phyloP scores from a whole-genome alignment of 352 stramenopile genomes.

The Phytopythium vexans region DNA sequence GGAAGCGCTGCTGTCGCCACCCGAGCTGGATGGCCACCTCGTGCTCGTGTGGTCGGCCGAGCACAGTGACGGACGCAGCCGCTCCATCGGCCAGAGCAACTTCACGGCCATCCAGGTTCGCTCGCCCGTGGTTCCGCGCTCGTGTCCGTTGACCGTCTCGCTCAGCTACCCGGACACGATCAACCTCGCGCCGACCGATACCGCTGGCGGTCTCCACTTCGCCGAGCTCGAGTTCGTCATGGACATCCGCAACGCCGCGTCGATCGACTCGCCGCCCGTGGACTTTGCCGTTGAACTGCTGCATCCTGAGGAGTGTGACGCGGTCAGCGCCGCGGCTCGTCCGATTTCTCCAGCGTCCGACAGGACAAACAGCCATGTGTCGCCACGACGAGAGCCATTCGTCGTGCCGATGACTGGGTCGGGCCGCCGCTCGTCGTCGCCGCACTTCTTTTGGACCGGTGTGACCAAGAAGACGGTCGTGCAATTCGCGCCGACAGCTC shows the following conservation, averaged over 20 bases:
- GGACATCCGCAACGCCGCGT: conserved; percentile 69
- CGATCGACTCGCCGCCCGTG: conserved; percentile 43
- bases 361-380: neutral
- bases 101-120: conserved; percentile 60
- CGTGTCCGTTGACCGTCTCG: conserved; percentile 69
- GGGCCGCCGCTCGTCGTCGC: conserved; percentile 22
- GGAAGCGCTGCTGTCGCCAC: conserved; percentile 46
- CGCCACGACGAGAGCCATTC: neutral
- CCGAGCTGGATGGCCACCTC: conserved; percentile 61
- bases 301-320: conserved; percentile 47
- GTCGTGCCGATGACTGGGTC: conserved; percentile 6
- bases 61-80: conserved; percentile 11
- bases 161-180: conserved; percentile 50
- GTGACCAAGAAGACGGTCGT: conserved; percentile 68
- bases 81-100: conserved; percentile 59
- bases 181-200: conserved; percentile 16
- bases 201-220: conserved; percentile 28
- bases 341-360: neutral
- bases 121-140: conserved; percentile 33
- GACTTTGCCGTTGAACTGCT: conserved; percentile 81
- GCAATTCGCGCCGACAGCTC: conserved; percentile 43
- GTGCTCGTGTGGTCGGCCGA: conserved; percentile 66
- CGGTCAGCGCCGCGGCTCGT: no score
- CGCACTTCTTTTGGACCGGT: conserved; percentile 80
- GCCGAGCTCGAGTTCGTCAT: conserved; percentile 70